Percentiles rank a stretch among this genome's conserved stretches.
Conservation (phyloP, 2,329 filamentous ascomycete species). For the Diaporthe sp. region DNA sequence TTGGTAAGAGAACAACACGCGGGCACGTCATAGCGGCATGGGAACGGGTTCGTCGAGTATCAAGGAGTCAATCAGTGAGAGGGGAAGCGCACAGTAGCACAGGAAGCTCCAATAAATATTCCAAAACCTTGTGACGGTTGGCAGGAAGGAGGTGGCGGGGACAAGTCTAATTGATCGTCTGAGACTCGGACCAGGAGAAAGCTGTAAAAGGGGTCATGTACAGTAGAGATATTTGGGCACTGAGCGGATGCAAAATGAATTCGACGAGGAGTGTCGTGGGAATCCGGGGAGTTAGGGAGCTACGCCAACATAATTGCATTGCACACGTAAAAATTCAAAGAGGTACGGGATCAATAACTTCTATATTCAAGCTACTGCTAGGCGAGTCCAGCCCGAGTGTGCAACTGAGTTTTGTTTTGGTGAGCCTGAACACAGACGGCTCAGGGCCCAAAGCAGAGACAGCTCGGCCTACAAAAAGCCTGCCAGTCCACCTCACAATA, state of each 20-base stretch:
- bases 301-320: neutral
- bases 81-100: neutral
- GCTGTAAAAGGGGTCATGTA: constrained; percentile 2
- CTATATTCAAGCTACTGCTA: constrained; percentile 10
- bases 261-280: neutral
- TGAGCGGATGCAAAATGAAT: neutral
- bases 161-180: neutral
- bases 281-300: neutral
- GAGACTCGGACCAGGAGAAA: neutral
- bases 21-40: neutral
- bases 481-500: neutral
- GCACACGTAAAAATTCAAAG: neutral
- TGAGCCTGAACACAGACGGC: neutral
- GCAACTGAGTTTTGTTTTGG: neutral
- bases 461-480: neutral
- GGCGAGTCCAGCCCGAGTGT: neutral
- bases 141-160: neutral
- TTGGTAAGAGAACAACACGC: constrained; percentile 71
- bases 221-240: neutral
- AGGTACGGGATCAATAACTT: neutral
- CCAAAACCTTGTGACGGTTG: neutral
- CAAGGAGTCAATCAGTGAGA: too few relatives aligned
- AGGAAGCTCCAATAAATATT: constrained; percentile 5
- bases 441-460: too few relatives aligned
- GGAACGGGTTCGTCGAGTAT: neutral